Base-by-base conservation (phyloP, 1,139 yeast species). In the Kurtzmaniella natalensis region DNA sequence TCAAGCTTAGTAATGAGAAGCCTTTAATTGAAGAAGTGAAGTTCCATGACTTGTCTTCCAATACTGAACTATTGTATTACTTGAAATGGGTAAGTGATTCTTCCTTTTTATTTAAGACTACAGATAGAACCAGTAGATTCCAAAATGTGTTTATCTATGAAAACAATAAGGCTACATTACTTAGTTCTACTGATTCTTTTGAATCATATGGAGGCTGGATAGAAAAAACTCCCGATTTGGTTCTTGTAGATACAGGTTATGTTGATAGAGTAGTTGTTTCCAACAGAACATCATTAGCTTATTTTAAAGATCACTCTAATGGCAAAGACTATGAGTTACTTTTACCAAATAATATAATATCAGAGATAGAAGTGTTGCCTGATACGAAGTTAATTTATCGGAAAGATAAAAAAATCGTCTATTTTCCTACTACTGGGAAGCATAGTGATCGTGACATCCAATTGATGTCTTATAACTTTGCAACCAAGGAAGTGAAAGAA, bases 281-380 rank as follows among this genome's bases (percentile, higher is more conserved):
- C 33, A 71, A 79, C 36, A 81, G 82, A 47, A 76, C 76, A 36
- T 95, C 86, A 47, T 56, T 92, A 30, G 95, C 81, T 1, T 72
- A 75, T 41, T 89, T 79, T 48, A 65, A 77, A 6, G 61, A 70
- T 3, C 63, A 76, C 2, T 47, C 78, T 1, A 35, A 57, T 1
- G 54, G n/a, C n/a, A 10, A 10, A 5, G 15, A 7, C 5, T 23
- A 23, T 13, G 26, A 23, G 9, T 8, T 13, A 5, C 7, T 23
- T 8, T 16, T 23, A 10, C 26, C 26, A 14, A 16, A 23, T 13
- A 11, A 11, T 11, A n/a, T n/a, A n/a, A n/a, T n/a, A n/a, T n/a
- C n/a, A n/a, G 5, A 11, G 9, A 23, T 11, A 89, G 95, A 82
- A 46, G 81, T 82, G 3, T 67, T 71, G 21, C 70, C 61, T 18